Conservation (phyloP, 2,329 filamentous ascomycete genomes). For the Colletotrichum sansevieriae region DNA sequence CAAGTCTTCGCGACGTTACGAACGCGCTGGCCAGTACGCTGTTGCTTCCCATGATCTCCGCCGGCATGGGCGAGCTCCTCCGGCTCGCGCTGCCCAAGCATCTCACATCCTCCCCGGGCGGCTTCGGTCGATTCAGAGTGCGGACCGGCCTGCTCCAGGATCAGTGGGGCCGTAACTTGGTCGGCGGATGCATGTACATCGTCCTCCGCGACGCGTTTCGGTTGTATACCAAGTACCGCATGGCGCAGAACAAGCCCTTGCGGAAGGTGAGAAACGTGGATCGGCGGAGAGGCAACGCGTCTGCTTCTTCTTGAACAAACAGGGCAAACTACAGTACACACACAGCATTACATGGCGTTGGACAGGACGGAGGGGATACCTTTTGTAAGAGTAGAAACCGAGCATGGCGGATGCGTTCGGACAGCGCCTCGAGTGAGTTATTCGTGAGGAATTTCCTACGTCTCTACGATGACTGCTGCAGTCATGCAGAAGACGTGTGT, state of each 20-base stretch:
- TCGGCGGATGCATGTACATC: constrained; percentile 90
- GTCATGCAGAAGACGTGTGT: no score
- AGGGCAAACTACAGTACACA: constrained; percentile 2
- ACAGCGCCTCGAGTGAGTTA: background rate
- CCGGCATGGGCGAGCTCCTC: constrained; percentile 81
- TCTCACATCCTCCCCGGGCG: constrained; percentile 66
- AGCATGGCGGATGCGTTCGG: constrained; percentile 8
- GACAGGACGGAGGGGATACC: constrained; percentile 6
- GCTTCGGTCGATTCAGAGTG: constrained; percentile 44
- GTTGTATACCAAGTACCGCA: constrained; percentile 74
- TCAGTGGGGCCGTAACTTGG: constrained; percentile 88
- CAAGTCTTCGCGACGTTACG: constrained; percentile 57
- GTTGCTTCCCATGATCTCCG: constrained; percentile 85
- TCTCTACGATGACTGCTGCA: no score
- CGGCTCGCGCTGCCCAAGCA: constrained; percentile 74
- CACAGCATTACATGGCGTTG: constrained; percentile 6
- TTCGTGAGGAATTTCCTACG: background rate
- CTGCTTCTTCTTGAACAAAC: background rate
- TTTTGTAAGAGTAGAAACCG: constrained; percentile 8
- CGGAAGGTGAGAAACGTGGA: constrained; percentile 67
- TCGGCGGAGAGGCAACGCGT: constrained; percentile 55
- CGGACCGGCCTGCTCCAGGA: constrained; percentile 80
- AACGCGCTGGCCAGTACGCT: constrained; percentile 69
- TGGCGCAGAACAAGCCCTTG: constrained; percentile 67
- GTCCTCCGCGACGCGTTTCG: constrained; percentile 79